These are phyloP conservation scores for Rhizophagus prolifer DNA, from an alignment of 192 early-diverging fungal species.

Conservation along the genomic window DNA sequence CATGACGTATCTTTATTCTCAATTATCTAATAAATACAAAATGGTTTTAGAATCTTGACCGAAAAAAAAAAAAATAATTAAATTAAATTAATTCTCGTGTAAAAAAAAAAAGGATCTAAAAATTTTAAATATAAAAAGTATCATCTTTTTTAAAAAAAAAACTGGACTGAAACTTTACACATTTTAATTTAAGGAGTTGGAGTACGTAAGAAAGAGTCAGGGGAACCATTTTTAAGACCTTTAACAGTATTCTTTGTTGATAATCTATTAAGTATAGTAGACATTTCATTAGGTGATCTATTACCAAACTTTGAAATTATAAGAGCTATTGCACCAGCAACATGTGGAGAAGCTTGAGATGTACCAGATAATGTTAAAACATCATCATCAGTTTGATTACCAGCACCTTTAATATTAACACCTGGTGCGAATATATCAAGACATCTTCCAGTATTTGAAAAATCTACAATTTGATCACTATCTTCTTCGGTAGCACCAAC, in stretches of 20 bases:
- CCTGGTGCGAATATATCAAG: conserved; percentile 95
- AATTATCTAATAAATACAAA: no score
- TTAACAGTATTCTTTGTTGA: not conserved
- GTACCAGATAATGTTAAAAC: conserved; percentile 89
- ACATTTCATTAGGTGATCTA: not conserved
- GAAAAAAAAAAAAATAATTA: no score
- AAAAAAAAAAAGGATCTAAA: no score
- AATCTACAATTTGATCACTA: conserved; percentile 69
- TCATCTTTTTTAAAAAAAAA: no score
- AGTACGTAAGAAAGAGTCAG: not conserved
- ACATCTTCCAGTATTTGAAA: conserved; percentile 88
- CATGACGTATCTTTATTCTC: no score
- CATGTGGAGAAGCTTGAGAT: conserved; percentile 87
- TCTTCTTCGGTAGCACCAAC: conserved; percentile 78
- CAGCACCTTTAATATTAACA: conserved; percentile 50
- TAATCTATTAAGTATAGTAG: not conserved
- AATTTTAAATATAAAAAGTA: no score
- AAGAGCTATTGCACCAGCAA: conserved; percentile 77
- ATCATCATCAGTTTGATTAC: conserved; percentile 62
- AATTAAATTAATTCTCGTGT: no score
- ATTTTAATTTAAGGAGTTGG: conserved; percentile 38
- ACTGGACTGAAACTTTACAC: no score
- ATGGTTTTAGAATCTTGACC: no score
- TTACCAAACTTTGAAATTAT: not conserved
- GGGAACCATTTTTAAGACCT: not conserved